Percentiles rank a stretch among this genome's conserved stretches.
Evolutionary conservation across 352 stramenopile species (phyloP).

Genomic region (Phytophthora vignae): DNA sequence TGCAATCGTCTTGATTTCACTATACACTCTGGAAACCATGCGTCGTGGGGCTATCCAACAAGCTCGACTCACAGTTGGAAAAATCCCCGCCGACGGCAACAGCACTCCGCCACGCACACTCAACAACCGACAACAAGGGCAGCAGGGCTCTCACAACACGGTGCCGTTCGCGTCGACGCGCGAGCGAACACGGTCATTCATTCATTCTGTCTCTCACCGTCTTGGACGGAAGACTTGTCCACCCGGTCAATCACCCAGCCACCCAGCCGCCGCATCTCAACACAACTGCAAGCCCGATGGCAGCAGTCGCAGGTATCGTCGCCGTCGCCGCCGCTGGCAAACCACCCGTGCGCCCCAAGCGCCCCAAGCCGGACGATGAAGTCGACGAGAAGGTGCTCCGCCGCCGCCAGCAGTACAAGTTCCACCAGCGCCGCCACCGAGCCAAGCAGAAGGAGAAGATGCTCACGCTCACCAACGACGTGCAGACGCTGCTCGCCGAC

Average conservation of each 20-base stretch:
- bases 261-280: background rate
- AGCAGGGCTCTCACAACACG: constrained; percentile 13
- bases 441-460: constrained; percentile 70
- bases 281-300: constrained; percentile 14
- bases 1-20: constrained; percentile 7
- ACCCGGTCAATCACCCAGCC: background rate
- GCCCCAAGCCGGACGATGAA: constrained; percentile 2
- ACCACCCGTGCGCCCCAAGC: constrained; percentile 15
- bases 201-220: constrained; percentile 24
- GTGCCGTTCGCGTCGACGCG: constrained; percentile 21
- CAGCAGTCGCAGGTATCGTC: constrained; percentile 12
- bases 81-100: background rate
- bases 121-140: constrained; percentile 21
- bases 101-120: constrained; percentile 15
- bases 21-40: constrained; percentile 1
- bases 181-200: constrained; percentile 20
- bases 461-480: constrained; percentile 49
- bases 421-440: constrained; percentile 72
- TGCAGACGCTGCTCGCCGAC: constrained; percentile 45
- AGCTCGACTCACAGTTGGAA: background rate
- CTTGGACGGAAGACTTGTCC: constrained; percentile 7
- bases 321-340: constrained; percentile 12
- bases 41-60: constrained; percentile 20
- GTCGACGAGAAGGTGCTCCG: constrained; percentile 56
- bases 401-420: constrained; percentile 67